Base-by-base conservation (phyloP, 2,329 filamentous ascomycete genomes). In the Xylariaceae sp. region DNA sequence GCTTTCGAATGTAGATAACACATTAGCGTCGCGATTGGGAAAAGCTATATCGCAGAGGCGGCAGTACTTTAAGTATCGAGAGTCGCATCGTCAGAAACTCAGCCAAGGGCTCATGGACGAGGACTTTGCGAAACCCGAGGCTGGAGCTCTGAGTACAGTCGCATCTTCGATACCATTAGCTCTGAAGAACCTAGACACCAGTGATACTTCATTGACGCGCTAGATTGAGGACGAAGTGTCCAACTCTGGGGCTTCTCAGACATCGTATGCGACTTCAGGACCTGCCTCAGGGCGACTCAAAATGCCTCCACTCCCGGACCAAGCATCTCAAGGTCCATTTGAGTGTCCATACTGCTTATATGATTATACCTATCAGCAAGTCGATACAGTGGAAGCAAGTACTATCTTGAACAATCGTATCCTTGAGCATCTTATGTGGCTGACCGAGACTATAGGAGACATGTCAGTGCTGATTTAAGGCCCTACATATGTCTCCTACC, bases 51-150 rank as follows among this genome's bases (percentile, higher is more conserved):
- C 52, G 12, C 44, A 18, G 18, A 45, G 52, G 31, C 52, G 52
- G 6, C 52, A 54, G 31, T 54, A 54, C 36, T 54, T 54, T 16
- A 54, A 51, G 31, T 54, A 54, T 38, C 43, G 52, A 12, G 44
- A 54, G 12, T 2, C 45, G 31, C 52, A 51, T 17, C 48, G 49
- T 45, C 19, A 31, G 11, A 54, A 51, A 45, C 31, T 54, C 5
- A 19, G 7, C 13, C 6, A 16, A 17, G 48, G 45, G 22, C 44
- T 48, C 5, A 13, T 4, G 1, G 34, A 41, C 22, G 14, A 18
- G 31, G 33, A 45, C 4, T 14, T 14, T 12, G 19, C 2, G 1
- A 22, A 12, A 13, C 31, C 19, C 10, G 47, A 47, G 22, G 47
- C 18, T 17, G 50, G 34, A 2, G 17, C 6, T 41, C 47, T 28